Conservation (phyloP, 768 basidiomycete species). For the Mycena alexandri region DNA sequence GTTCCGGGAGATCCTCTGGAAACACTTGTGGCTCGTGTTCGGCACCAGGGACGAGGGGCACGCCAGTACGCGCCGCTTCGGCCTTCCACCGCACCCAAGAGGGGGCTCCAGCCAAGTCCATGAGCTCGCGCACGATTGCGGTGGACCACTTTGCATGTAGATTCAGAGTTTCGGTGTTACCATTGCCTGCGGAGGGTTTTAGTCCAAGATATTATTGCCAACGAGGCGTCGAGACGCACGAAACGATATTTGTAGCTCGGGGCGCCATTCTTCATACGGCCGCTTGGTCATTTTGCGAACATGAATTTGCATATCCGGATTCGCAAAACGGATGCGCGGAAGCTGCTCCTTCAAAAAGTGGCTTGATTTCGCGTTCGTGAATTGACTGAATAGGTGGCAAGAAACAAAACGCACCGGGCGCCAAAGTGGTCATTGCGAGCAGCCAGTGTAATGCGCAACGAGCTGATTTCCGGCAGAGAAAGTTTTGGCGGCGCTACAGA, state of each 20-base stretch:
- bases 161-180: slow-evolving; percentile 60
- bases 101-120: slow-evolving; percentile 68
- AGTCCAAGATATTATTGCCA: slow-evolving; percentile 6
- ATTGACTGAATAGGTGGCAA: background rate
- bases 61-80: slow-evolving; percentile 25
- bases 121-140: slow-evolving; percentile 74
- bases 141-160: slow-evolving; percentile 80
- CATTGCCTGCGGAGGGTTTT: slow-evolving; percentile 57
- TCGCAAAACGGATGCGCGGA: slow-evolving; percentile 82
- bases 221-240: slow-evolving; percentile 58
- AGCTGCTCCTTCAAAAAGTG: slow-evolving; percentile 87
- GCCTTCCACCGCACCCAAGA: slow-evolving; percentile 36
- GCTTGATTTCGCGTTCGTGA: slow-evolving; percentile 50
- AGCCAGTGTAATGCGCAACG: slow-evolving; percentile 61
- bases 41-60: slow-evolving; percentile 29
- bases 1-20: slow-evolving; percentile 7
- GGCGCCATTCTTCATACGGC: slow-evolving; percentile 67
- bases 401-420: slow-evolving; percentile 65
- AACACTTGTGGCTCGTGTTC: slow-evolving; percentile 15
- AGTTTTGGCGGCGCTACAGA: slow-evolving; percentile 29
- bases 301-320: slow-evolving; percentile 73
- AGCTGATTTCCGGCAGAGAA: slow-evolving; percentile 23
- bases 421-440: slow-evolving; percentile 80
- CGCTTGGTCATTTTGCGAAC: slow-evolving; percentile 69
- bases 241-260: slow-evolving; percentile 72